Base-by-base conservation (phyloP, 306 rosid species). In the Hylodesmum podocarpum region DNA sequence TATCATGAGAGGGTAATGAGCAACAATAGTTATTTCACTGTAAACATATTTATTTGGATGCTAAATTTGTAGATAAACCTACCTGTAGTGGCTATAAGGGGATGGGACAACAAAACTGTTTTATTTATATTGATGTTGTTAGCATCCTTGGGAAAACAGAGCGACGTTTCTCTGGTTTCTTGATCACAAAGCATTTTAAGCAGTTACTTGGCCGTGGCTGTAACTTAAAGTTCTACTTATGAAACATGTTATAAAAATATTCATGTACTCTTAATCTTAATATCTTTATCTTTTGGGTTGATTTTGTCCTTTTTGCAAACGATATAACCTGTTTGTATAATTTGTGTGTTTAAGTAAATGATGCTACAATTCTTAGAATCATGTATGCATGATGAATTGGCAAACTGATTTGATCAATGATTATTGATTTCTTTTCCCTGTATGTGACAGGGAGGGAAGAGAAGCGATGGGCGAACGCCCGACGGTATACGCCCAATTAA, bases 381-480 rank as follows among this genome's bases (percentile, higher is more conserved):
- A 64, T 43, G 18, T 43, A 14, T 46, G 19, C 29, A 25, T 49
- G 63, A 12, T 37, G 73, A 66, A 44, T 36, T 64, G 53, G 67
- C 15, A 18, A 78, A 51, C 36, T 43, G 19, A 57, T 62, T 40
- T 63, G 29, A 33, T 78, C 72, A 53, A 1, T 85, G 59, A 15
- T 75, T 70, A n/a, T 67, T 47, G 16, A 24, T 51, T 64, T 66
- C 24, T 57, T 81, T 51, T 72, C 29, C 69, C 16, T 78, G 75
- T 76, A 62, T 76, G 73, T 62, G 61, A 49, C 72, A 95, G 99
- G 96, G 93, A 24, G 99, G 96, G 33, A 90, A 85, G 84, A 92
- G 99, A 84, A 95, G 99, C 16, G 99, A 95, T 84, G 97, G 99
- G 51, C 85, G 99, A 58, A 81, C 89, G 24, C 91, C 90, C 27